Conservation (phyloP, 129 eudicot genomes). For the Escallonia herrerae region DNA sequence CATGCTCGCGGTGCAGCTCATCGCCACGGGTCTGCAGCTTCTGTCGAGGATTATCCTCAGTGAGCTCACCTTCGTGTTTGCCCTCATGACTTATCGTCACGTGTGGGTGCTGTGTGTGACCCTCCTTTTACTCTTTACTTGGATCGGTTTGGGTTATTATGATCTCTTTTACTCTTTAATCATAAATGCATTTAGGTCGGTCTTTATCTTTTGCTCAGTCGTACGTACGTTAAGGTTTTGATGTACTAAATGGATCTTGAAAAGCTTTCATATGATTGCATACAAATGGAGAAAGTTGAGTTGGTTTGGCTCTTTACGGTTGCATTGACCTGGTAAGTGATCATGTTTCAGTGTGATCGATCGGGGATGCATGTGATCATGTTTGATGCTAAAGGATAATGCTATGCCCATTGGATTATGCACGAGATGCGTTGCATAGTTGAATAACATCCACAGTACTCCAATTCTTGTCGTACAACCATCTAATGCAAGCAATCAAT, state of each 20-base stretch:
- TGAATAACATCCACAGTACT: too few species aligned
- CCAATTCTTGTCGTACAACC: too few species aligned
- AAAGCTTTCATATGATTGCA: slow-evolving; percentile 11
- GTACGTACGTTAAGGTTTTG: too few species aligned
- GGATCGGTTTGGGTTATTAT: slow-evolving; percentile 22
- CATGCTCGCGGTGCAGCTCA: slow-evolving; percentile 39
- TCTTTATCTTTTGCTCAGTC: not conserved
- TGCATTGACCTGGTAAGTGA: slow-evolving; percentile 34
- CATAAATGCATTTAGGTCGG: not conserved
- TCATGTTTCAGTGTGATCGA: too few species aligned
- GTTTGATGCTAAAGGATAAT: too few species aligned
- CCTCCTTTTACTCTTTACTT: slow-evolving; percentile 36
- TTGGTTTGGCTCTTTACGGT: slow-evolving; percentile 26
- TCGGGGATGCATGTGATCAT: too few species aligned
- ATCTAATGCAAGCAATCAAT: too few species aligned
- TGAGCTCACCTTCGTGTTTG: slow-evolving; percentile 38
- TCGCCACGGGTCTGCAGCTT: slow-evolving; percentile 36
- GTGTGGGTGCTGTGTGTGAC: slow-evolving; percentile 34
- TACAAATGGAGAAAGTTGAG: slow-evolving; percentile 16
- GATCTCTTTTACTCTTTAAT: not conserved
- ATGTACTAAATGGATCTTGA: not conserved
- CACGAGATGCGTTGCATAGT: too few species aligned
- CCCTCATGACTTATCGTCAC: slow-evolving; percentile 40
- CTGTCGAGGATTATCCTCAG: slow-evolving; percentile 32
- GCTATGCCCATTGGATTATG: too few species aligned